A percentile compares a stretch with the other conserved stretches of the same genome.
These are phyloP conservation scores for Podospora pseudocomata DNA, from an alignment of 495 filamentous ascomycete species.

Conservation along the genomic window DNA sequence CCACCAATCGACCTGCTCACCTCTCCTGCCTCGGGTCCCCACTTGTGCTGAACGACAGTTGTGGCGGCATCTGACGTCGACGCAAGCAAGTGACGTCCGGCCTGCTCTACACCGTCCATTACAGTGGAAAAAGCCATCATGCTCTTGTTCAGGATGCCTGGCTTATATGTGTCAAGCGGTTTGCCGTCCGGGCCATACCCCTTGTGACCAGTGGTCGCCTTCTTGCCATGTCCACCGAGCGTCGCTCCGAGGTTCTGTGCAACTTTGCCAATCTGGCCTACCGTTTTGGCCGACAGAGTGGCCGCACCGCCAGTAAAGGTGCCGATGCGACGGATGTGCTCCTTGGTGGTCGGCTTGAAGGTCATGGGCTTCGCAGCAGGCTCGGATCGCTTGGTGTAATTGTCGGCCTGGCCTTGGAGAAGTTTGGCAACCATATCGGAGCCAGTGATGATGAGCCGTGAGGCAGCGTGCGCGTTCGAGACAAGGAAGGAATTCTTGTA, in stretches of 20 bases:
- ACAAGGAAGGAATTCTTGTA: conserved; percentile 85
- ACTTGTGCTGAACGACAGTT: conserved; percentile 76
- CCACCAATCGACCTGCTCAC: conserved; percentile 71
- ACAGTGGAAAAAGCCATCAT: conserved; percentile 96
- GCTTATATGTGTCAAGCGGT: conserved; percentile 67
- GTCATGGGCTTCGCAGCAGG: conserved; percentile 74
- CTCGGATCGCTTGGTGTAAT: conserved; percentile 72
- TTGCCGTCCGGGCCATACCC: conserved; percentile 61
- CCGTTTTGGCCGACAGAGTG: conserved; percentile 75
- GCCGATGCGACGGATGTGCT: conserved; percentile 79
- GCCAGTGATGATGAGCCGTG: conserved; percentile 86
- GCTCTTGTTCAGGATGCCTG: conserved; percentile 87
- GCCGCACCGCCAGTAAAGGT: conserved; percentile 73
- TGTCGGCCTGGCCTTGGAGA: conserved; percentile 71
- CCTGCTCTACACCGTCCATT: conserved; percentile 86
- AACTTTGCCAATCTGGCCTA: conserved; percentile 72
- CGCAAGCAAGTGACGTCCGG: conserved; percentile 68
- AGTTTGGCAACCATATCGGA: conserved; percentile 73
- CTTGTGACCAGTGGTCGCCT: conserved; percentile 46
- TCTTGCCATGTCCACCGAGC: conserved; percentile 59
- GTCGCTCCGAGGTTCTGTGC: conserved; percentile 86
- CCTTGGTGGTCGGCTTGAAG: conserved; percentile 82
- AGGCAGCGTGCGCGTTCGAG: conserved; percentile 83
- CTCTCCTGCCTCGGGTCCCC: conserved; percentile 76
- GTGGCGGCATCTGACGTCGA: conserved; percentile 72